phyloP scores from a whole-genome alignment of 1,284 basidiomycete species.

The Fomes fomentarius region DNA sequence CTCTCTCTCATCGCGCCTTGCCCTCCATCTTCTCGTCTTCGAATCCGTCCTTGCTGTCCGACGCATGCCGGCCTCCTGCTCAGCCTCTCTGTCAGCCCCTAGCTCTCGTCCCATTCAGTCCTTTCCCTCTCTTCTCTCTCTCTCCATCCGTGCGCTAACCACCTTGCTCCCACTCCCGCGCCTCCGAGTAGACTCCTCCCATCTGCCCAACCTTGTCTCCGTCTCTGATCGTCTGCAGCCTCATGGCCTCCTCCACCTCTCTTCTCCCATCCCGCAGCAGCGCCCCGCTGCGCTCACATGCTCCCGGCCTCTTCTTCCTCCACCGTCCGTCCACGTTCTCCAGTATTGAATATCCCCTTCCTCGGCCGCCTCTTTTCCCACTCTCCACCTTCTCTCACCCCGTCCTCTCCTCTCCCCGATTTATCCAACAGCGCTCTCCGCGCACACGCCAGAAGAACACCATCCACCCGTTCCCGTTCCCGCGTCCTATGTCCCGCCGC shows the following conservation, averaged over 20 bases:
- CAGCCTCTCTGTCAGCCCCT: neutral
- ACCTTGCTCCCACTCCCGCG: neutral
- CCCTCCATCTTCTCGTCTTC: constrained; percentile 1
- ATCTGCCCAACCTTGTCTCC: constrained; percentile 5
- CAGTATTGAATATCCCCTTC: constrained; percentile 5
- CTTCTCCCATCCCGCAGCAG: constrained; percentile 16
- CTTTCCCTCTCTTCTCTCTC: too few relatives aligned
- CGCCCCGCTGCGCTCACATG: constrained; percentile 4
- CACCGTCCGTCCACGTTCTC: constrained; percentile 1
- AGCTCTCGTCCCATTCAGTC: constrained; percentile 12
- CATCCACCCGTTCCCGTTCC: constrained; percentile 8
- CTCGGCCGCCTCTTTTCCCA: constrained; percentile 1
- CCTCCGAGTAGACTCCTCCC: constrained; percentile 18
- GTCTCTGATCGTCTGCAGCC: constrained; percentile 12
- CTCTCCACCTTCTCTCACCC: too few relatives aligned
- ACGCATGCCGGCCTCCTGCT: constrained; percentile 10
- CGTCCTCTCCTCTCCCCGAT: constrained; percentile 8
- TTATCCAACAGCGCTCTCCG: constrained; percentile 2
- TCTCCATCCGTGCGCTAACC: neutral
- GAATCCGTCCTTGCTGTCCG: constrained; percentile 5
- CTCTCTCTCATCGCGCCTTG: neutral
- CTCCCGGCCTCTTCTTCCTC: constrained; percentile 6
- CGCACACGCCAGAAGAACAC: constrained; percentile 1
- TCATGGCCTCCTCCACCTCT: constrained; percentile 9
- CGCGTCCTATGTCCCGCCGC: constrained; percentile 17